Conservation (phyloP, 345 rosid genomes). For the Schrenkiella parvula region DNA sequence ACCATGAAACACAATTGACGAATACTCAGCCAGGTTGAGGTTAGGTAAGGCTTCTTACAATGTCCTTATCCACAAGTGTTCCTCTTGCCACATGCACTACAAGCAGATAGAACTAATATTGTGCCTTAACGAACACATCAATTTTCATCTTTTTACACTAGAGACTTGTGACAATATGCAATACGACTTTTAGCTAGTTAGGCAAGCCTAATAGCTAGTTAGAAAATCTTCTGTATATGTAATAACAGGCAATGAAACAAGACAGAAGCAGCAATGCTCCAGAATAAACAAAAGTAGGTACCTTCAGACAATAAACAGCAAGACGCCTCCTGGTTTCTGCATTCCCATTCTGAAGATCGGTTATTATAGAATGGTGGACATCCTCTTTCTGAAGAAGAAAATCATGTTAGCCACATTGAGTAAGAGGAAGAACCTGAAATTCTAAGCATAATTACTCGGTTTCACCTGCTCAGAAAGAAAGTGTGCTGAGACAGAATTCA, state of each 20-base stretch:
- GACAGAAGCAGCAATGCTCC: not conserved
- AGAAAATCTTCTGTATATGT: not conserved
- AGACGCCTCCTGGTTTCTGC: conserved; percentile 98
- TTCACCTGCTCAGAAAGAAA: conserved; percentile 96
- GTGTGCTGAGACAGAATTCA: conserved; percentile 96
- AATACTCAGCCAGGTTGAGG: not conserved
- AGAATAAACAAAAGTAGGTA: conserved; percentile 28
- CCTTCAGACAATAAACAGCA: conserved; percentile 99
- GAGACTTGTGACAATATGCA: conserved; percentile 11
- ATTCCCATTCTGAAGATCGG: conserved; percentile 98
- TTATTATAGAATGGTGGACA: conserved; percentile 97
- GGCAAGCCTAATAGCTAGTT: conserved; percentile 1
- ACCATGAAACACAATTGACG: not conserved
- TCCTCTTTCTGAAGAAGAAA: conserved; percentile 77
- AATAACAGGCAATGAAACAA: conserved; percentile 5
- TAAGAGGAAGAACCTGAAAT: not conserved
- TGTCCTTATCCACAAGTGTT: not conserved
- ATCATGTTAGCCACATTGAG: conserved; percentile 2
- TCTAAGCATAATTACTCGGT: not conserved
- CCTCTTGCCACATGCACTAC: not conserved
- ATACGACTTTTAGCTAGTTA: conserved; percentile 4
- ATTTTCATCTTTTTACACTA: not conserved
- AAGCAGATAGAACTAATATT: not conserved
- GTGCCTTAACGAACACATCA: not conserved
- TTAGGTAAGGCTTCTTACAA: not conserved